phyloP scores from a whole-genome alignment of 129 eudicot species.

The Saussurea involucrata region DNA sequence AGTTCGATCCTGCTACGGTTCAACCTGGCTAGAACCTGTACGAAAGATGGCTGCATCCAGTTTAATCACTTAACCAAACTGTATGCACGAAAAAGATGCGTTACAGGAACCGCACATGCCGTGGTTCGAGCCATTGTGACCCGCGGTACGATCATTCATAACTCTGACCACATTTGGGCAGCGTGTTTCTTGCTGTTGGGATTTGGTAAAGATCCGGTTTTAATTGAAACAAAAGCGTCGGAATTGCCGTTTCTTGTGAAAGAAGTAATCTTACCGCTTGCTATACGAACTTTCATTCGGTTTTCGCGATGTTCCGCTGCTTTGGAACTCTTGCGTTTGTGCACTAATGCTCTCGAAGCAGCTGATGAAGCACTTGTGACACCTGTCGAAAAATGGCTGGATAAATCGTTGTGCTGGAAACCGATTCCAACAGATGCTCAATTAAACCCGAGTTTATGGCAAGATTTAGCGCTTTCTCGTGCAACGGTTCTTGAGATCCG shows the following conservation, averaged over 20 bases:
- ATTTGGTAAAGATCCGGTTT: slow-evolving; percentile 70
- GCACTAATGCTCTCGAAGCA: slow-evolving; percentile 80
- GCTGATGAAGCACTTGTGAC: slow-evolving; percentile 83
- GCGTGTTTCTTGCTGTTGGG: slow-evolving; percentile 86
- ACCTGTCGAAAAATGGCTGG: slow-evolving; percentile 95
- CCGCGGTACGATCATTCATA: slow-evolving; percentile 47
- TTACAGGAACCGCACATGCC: slow-evolving; percentile 67
- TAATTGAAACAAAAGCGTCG: slow-evolving; percentile 68
- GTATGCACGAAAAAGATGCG: slow-evolving; percentile 71
- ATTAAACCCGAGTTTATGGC: slow-evolving; percentile 90
- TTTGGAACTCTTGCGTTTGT: slow-evolving; percentile 74
- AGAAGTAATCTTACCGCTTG: slow-evolving; percentile 84
- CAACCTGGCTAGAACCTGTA: slow-evolving; percentile 67
- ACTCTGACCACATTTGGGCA: slow-evolving; percentile 83
- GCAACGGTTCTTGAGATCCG: slow-evolving; percentile 88
- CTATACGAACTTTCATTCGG: slow-evolving; percentile 69
- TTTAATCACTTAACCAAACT: slow-evolving; percentile 68
- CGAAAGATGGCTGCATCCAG: slow-evolving; percentile 66
- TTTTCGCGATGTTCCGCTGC: slow-evolving; percentile 79
- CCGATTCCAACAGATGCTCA: slow-evolving; percentile 87
- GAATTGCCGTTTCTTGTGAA: slow-evolving; percentile 69
- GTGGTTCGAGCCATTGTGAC: slow-evolving; percentile 71
- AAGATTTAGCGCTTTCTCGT: slow-evolving; percentile 86
- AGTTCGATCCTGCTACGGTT: slow-evolving; percentile 75
- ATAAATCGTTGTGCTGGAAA: slow-evolving; percentile 84